phyloP scores from a whole-genome alignment of 805 yeast species.

The Metschnikowia colocasiae region DNA sequence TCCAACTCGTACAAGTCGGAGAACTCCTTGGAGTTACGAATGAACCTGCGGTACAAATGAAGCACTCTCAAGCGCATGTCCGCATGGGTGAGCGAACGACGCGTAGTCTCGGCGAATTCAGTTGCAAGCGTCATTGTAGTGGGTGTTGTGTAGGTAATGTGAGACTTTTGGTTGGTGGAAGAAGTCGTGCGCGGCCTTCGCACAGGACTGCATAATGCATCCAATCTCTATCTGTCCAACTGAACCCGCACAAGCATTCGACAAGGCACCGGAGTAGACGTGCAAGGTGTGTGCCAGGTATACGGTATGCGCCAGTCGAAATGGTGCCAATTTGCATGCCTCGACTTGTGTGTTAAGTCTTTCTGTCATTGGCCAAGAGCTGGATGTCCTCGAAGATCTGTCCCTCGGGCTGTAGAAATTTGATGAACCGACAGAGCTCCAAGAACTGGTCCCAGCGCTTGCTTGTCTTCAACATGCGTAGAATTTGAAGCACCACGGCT shows the following conservation, averaged over 20 bases:
- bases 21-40: conserved; percentile 56
- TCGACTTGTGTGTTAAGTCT: too few species aligned
- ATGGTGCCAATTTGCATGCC: too few species aligned
- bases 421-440: conserved; percentile 52
- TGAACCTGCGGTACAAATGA: conserved; percentile 67
- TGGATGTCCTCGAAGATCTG: conserved; percentile 20
- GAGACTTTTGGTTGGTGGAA: conserved; percentile 18
- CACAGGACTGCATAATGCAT: background rate
- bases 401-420: conserved; percentile 45
- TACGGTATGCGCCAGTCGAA: too few species aligned
- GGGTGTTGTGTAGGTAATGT: background rate
- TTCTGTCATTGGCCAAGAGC: background rate
- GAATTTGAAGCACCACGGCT: conserved; percentile 39
- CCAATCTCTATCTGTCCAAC: too few species aligned
- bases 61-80: conserved; percentile 65
- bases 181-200: conserved; percentile 11
- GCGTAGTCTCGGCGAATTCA: conserved; percentile 79
- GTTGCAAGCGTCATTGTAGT: conserved; percentile 60
- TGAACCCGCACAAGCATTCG: too few species aligned
- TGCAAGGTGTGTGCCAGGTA: too few species aligned
- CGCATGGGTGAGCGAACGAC: conserved; percentile 54
- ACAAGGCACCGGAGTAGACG: too few species aligned
- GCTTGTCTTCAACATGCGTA: conserved; percentile 39
- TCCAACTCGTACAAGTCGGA: conserved; percentile 68
- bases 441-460: conserved; percentile 51